phyloP scores from a whole-genome alignment of 495 filamentous ascomycete genomes.

The Aspergillus panamensis region DNA sequence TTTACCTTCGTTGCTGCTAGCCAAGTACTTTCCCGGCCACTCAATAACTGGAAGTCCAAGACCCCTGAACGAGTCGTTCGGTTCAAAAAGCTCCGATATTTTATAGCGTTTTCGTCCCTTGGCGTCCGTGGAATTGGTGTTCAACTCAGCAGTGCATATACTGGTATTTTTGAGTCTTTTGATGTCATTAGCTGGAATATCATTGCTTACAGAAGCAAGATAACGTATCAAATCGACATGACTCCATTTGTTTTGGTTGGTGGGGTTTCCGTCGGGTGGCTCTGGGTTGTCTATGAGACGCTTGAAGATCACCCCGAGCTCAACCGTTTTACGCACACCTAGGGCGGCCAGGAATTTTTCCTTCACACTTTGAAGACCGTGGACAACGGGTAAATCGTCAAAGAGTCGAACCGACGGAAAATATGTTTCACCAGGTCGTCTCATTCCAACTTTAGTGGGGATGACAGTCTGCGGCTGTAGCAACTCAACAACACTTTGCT shows the following conservation, averaged over 20 bases:
- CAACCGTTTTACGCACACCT: slow-evolving; percentile 79
- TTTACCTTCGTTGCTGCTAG: slow-evolving; percentile 61
- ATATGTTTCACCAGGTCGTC: slow-evolving; percentile 79
- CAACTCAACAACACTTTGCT: slow-evolving; percentile 57
- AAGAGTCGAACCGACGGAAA: slow-evolving; percentile 92
- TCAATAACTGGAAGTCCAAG: slow-evolving; percentile 77
- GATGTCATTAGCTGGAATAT: slow-evolving; percentile 84
- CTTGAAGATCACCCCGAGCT: slow-evolving; percentile 88
- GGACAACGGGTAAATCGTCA: slow-evolving; percentile 81
- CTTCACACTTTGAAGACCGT: slow-evolving; percentile 71
- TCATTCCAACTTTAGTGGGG: slow-evolving; percentile 90
- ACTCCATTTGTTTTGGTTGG: slow-evolving; percentile 63
- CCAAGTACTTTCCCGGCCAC: slow-evolving; percentile 69
- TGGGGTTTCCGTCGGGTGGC: slow-evolving; percentile 39
- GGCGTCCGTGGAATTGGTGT: slow-evolving; percentile 4
- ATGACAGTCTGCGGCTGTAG: slow-evolving; percentile 70
- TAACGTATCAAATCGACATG: slow-evolving; percentile 95
- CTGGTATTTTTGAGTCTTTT: slow-evolving; percentile 69
- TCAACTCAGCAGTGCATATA: slow-evolving; percentile 76
- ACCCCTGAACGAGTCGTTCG: slow-evolving; percentile 63
- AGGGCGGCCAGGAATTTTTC: slow-evolving; percentile 82
- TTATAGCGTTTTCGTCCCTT: slow-evolving; percentile 57
- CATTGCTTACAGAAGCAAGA: slow-evolving; percentile 79
- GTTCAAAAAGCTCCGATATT: slow-evolving; percentile 82
- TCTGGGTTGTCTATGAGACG: slow-evolving; percentile 61